Base-by-base conservation (phyloP, 495 filamentous ascomycete genomes). In the Viridothelium virens region DNA sequence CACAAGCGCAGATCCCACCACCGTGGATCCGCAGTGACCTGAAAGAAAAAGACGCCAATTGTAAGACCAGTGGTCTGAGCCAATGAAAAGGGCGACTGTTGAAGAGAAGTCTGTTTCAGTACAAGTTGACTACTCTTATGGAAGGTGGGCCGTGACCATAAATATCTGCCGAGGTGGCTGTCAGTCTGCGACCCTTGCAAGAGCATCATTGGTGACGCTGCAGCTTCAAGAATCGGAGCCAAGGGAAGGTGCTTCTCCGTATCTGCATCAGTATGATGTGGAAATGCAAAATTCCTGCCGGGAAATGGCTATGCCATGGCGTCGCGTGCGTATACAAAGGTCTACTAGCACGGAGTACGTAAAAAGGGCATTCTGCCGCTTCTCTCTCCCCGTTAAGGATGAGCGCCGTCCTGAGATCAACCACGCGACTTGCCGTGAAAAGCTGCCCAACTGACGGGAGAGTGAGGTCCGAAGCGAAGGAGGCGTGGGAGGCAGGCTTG, bases 111-210 rank as follows among this genome's bases (percentile, higher is more conserved):
- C 25, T 33, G 18, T 59, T 36, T 59, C 31, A 36, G 53, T 36
- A 36, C 53, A 2, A 31, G 9, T 5, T 33, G 3, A 36, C 6
- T n/a, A 33, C 31, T 36, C 4, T 59, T 59, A 33, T 6, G 53
- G 53, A 59, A n/a, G 53, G 31, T 6, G 5, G 31, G 18, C 53
- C 53, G 53, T 59, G 31, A 36, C 53, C 31, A 5, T 59, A 2
- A 14, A 36, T 25, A 53, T 53, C 2, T 59, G 53, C 53, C 53
- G 53, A 59, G 53, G 53, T 14, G n/a, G n/a, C n/a, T n/a, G n/a
- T n/a, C n/a, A n/a, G n/a, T n/a, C n/a, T n/a, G n/a, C n/a, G n/a
- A n/a, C n/a, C n/a, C n/a, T n/a, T n/a, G n/a, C n/a, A n/a, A n/a
- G n/a, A n/a, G n/a, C n/a, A n/a, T n/a, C n/a, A n/a, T n/a, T n/a